A percentile compares a stretch with the other conserved stretches of the same genome.
These are phyloP conservation scores for Gelatoporia subvermispora DNA, from an alignment of 768 basidiomycete genomes.

Conservation along the genomic window DNA sequence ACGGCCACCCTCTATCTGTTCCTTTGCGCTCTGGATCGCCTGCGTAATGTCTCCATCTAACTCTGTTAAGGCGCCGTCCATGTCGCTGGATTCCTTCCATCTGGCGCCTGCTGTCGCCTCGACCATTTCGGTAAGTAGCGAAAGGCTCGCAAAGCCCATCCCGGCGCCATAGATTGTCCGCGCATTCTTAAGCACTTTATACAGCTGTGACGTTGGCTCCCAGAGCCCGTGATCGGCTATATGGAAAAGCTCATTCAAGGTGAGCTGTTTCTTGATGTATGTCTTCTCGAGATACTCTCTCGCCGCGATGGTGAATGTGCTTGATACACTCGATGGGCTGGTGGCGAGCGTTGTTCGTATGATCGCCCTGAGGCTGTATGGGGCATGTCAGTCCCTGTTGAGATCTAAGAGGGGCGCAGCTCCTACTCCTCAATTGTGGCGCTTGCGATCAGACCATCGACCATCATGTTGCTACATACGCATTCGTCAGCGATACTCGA, in stretches of 20 bases:
- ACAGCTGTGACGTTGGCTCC: constrained; percentile 47
- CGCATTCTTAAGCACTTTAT: constrained; percentile 47
- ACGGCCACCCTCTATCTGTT: constrained; percentile 57
- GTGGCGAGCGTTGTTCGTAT: constrained; percentile 63
- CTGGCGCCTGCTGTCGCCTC: constrained; percentile 52
- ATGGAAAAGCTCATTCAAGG: constrained; percentile 42
- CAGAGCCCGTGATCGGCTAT: constrained; percentile 30
- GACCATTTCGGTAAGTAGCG: constrained; percentile 52
- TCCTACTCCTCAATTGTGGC: constrained; percentile 65
- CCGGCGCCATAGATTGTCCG: constrained; percentile 74
- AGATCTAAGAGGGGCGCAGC: constrained; percentile 18
- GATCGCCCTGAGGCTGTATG: constrained; percentile 67
- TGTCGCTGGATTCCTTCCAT: constrained; percentile 57
- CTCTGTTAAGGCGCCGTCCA: constrained; percentile 52
- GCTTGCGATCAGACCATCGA: constrained; percentile 76
- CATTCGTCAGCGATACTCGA: background rate
- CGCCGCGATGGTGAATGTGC: constrained; percentile 60
- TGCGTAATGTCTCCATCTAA: constrained; percentile 76
- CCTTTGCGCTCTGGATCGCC: constrained; percentile 77
- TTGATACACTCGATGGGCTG: constrained; percentile 52
- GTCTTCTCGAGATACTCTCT: constrained; percentile 52
- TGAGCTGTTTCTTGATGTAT: constrained; percentile 29
- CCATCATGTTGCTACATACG: constrained; percentile 57
- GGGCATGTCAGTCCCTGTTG: constrained; percentile 4
- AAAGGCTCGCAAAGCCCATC: constrained; percentile 62